These are phyloP conservation scores for Verbascum thapsus DNA, from an alignment of 257 asterid species.

Conservation along the genomic window DNA sequence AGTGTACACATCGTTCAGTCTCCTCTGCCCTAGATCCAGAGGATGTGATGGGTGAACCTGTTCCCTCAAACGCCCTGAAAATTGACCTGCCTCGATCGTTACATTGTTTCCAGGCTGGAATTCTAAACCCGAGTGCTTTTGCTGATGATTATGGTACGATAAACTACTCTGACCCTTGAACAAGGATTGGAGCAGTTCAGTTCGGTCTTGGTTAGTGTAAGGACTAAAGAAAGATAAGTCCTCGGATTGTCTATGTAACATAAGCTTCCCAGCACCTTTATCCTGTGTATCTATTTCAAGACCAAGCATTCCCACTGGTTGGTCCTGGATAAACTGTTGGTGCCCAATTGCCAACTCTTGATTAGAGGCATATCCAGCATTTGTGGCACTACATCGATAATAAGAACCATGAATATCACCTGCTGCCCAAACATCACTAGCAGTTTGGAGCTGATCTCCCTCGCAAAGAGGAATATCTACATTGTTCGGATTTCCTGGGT, in stretches of 20 bases:
- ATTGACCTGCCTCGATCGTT: slow-evolving; percentile 55
- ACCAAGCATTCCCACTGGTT: slow-evolving; percentile 45
- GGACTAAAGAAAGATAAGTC: slow-evolving; percentile 50
- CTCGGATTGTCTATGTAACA: slow-evolving; percentile 51
- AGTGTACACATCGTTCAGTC: slow-evolving; percentile 54
- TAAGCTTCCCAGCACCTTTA: slow-evolving; percentile 50
- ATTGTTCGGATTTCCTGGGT: slow-evolving; percentile 45
- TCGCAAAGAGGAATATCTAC: slow-evolving; percentile 46
- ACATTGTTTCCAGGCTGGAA: slow-evolving; percentile 52
- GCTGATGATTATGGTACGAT: slow-evolving; percentile 56
- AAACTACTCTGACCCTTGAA: slow-evolving; percentile 53
- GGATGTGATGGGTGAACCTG: slow-evolving; percentile 55
- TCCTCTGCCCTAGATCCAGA: too few species aligned
- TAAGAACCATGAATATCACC: slow-evolving; percentile 56
- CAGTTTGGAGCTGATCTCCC: slow-evolving; percentile 43
- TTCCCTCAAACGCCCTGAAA: slow-evolving; percentile 55
- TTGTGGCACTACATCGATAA: slow-evolving; percentile 48
- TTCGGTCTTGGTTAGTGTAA: slow-evolving; percentile 54
- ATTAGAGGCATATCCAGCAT: slow-evolving; percentile 54
- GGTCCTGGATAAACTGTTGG: slow-evolving; percentile 57
- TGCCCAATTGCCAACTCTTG: slow-evolving; percentile 61
- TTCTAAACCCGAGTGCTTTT: slow-evolving; percentile 53
- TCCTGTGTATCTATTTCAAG: slow-evolving; percentile 43
- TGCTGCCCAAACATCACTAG: slow-evolving; percentile 63
- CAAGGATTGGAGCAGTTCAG: slow-evolving; percentile 64